Base-by-base conservation (phyloP, 1,139 yeast species). In the Geotrichum aggregatum region DNA sequence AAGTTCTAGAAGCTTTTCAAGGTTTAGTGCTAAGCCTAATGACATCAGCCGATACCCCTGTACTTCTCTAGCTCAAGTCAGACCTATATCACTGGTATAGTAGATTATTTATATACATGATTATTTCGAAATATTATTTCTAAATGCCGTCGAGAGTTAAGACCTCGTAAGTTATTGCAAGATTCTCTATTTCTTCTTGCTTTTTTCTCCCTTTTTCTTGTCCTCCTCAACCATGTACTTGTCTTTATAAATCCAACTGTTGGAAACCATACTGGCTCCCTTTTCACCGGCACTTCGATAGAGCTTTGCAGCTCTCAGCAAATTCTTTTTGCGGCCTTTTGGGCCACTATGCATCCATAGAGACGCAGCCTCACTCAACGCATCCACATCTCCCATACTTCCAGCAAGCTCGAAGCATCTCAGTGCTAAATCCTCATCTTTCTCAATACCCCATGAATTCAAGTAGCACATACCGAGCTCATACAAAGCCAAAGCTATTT, bases 161-260 rank as follows among this genome's bases (percentile, higher is more conserved):
- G 16, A 14, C 10, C 7, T 5, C 19, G 18, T 7, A 3, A 5
- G n/a, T 11, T 14, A 6, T 18, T 21, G 28, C 21, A 19, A 11
- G 7, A 13, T 41, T 30, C 35, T 44, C 19, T 44, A 33, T 31
- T 39, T 21, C 39, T 45, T 45, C 44, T 49, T 45, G 21, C 45
- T 49, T 22, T 55, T 53, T 34, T 56, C 40, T 41, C 52, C 51
- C 22, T 54, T 49, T 49, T 57, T 56, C 44, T 56, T 52, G 47
- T 54, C 54, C 47, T 61, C 56, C 60, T 67, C 56, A 8, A 54
- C 59, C 70, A 76, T 66, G 63, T 85, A 85, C 71, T 84, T 84
- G 44, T 80, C 82, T 66, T 84, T 84, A 71, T 84, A 82, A 42
- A 85, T 84, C 94, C 94, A 86, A 55, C 83, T 79, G 56, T 84